Evolutionary conservation across 331 rosid genomes (phyloP).

Genomic region (Quercus lobata): DNA sequence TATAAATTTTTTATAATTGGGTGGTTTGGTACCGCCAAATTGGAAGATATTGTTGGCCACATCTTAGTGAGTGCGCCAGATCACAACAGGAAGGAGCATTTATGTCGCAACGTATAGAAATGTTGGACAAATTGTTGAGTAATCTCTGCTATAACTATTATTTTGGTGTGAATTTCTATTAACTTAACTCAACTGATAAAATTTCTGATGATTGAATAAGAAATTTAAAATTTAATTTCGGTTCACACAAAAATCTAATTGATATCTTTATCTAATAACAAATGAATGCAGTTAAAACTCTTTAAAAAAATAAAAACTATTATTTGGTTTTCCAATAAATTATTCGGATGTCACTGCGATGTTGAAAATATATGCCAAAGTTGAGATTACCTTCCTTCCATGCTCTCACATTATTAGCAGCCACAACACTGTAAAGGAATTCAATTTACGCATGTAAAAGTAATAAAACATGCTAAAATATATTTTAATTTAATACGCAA

Average conservation of each 20-base stretch:
- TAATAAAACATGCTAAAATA: neutral
- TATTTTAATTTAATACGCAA: neutral
- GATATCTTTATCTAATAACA: too few relatives aligned
- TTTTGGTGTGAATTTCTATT: neutral
- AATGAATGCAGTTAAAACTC: too few relatives aligned
- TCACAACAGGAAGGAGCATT: neutral
- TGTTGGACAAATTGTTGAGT: neutral
- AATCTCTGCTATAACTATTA: neutral
- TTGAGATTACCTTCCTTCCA: too few relatives aligned
- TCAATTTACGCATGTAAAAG: neutral
- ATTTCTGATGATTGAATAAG: accelerated
- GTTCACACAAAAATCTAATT: accelerated
- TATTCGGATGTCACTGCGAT: too few relatives aligned
- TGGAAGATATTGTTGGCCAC: neutral
- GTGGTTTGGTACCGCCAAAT: neutral
- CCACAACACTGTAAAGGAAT: neutral
- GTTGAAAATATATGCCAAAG: too few relatives aligned
- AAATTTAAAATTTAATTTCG: accelerated
- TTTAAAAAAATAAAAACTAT: too few relatives aligned
- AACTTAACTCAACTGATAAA: too few relatives aligned
- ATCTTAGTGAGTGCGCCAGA: neutral
- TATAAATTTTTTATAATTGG: too few relatives aligned
- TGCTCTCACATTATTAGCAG: too few relatives aligned
- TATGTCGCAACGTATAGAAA: neutral
- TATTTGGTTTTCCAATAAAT: neutral